Percentiles rank a stretch among this genome's conserved stretches.
phyloP scores from a whole-genome alignment of 345 rosid genomes.

The Ceriops tagal region DNA sequence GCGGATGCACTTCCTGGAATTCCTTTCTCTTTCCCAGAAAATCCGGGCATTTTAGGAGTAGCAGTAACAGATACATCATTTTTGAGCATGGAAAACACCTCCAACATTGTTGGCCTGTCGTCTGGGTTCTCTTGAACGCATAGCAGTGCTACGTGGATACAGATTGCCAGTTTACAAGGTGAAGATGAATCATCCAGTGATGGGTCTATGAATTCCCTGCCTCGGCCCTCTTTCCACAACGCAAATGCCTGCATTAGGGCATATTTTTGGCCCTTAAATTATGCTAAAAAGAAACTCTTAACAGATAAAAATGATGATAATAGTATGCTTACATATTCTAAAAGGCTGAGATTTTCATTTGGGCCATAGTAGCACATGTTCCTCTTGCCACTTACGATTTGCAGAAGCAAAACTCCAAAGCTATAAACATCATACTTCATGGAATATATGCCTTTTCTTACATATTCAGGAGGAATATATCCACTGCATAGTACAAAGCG shows the following conservation, averaged over 20 bases:
- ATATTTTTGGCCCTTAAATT: not conserved
- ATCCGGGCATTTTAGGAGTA: slow-evolving; percentile 4
- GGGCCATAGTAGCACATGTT: slow-evolving; percentile 28
- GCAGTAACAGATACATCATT: not conserved
- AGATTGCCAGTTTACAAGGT: slow-evolving; percentile 10
- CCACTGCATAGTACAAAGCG: slow-evolving; percentile 28
- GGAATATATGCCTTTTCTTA: slow-evolving; percentile 38
- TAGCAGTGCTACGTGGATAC: slow-evolving; percentile 12
- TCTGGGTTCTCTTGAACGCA: slow-evolving; percentile 19
- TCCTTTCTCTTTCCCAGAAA: not conserved
- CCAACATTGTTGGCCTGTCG: slow-evolving; percentile 21
- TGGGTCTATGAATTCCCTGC: slow-evolving; percentile 8
- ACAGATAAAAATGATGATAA: not conserved
- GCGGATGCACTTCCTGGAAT: not conserved
- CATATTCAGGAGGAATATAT: slow-evolving; percentile 52
- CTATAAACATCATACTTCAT: slow-evolving; percentile 48
- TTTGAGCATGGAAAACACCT: not conserved
- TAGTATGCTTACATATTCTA: slow-evolving; percentile 32
- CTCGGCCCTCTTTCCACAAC: slow-evolving; percentile 6
- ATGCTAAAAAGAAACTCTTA: not conserved
- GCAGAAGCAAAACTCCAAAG: slow-evolving; percentile 50
- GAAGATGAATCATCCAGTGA: slow-evolving; percentile 19
- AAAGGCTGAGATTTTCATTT: slow-evolving; percentile 29
- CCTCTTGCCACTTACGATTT: slow-evolving; percentile 45
- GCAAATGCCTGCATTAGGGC: slow-evolving; percentile 8